Evolutionary conservation across 208 protist genomes (phyloP), one percentile per base, ranked within the genome.

Genomic region (Trypanosomatidae sp.): DNA sequence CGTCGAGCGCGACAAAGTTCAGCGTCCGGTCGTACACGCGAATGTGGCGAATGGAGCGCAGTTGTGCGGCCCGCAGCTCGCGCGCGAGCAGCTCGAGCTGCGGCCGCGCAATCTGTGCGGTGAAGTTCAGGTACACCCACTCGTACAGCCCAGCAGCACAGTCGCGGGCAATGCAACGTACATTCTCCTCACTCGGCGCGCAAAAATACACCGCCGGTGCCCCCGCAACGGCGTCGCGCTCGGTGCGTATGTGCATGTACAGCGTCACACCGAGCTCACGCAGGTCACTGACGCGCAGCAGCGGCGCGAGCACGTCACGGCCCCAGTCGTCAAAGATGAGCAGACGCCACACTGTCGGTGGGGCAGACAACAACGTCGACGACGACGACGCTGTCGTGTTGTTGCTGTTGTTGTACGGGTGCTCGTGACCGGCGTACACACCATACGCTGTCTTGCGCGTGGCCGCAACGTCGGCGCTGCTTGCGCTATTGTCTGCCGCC

Each of bases 51-150:
- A 90, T 81, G 11, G 64, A 85, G 27, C 64, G 43, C 16, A 89
- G 57, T 23, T 56, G 27, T 13, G 69, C 59, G 23, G 56, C 50
- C 20, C 35, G 63, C 20, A 94, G 60, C 42, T 56, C 43, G 43
- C 76, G 59, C 20, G 86, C 82, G 32, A 94, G 62, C 27, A 46
- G 46, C 61, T 94, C 81, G 15, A 94, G 56, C 38, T 56, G 65
- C 40, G 48, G 42, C 4, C 86, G 61, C 6, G 78, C 60, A 18
- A 89, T 54, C 54, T 86, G 81, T 16, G 78, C 67, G 2, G 70
- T 89, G 55, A 92, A 92, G 62, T 92, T 90, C 25, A 95, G 39
- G 56, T 95, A 91, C 20, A 92, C 60, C 71, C 76, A 87, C 48
- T 86, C 72, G 49, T 92, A 95, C 42, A 91, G 55, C 19, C 57